phyloP scores from a whole-genome alignment of 2,329 filamentous ascomycete species.

The Camillea tinctor region DNA sequence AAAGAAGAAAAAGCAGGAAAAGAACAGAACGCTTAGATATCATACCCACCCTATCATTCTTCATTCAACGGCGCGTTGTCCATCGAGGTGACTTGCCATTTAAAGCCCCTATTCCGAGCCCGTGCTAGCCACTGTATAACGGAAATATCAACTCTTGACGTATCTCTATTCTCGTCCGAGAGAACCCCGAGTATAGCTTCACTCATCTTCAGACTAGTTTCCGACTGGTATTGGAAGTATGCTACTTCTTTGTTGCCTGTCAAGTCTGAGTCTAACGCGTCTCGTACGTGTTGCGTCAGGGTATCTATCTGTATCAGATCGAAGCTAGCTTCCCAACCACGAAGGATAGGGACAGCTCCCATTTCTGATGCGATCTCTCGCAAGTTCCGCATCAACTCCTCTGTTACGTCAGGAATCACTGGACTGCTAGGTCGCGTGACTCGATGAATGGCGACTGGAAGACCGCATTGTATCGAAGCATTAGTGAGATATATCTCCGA shows the following conservation, averaged over 20 bases:
- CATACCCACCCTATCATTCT: neutral
- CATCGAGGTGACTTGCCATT: slow-evolving; percentile 4
- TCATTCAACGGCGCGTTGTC: slow-evolving; percentile 1
- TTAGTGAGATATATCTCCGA: slow-evolving; percentile 34
- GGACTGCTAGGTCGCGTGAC: neutral
- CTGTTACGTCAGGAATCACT: neutral
- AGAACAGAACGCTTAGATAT: no score
- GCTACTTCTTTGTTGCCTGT: neutral
- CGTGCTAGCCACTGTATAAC: slow-evolving; percentile 4
- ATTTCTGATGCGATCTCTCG: neutral
- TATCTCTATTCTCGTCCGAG: neutral
- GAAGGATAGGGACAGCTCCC: neutral
- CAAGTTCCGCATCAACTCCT: neutral
- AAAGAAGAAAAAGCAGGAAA: no score
- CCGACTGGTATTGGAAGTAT: neutral
- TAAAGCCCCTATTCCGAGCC: neutral
- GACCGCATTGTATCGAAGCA: slow-evolving; percentile 5
- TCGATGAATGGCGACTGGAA: slow-evolving; percentile 32
- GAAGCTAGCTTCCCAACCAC: neutral
- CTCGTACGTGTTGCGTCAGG: neutral
- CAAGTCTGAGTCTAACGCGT: neutral
- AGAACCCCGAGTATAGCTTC: neutral
- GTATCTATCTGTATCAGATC: neutral
- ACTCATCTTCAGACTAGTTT: neutral
- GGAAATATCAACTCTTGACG: neutral